Evolutionary conservation across 108 stramenopile species (phyloP).

Genomic region (Cyclotella cryptica): DNA sequence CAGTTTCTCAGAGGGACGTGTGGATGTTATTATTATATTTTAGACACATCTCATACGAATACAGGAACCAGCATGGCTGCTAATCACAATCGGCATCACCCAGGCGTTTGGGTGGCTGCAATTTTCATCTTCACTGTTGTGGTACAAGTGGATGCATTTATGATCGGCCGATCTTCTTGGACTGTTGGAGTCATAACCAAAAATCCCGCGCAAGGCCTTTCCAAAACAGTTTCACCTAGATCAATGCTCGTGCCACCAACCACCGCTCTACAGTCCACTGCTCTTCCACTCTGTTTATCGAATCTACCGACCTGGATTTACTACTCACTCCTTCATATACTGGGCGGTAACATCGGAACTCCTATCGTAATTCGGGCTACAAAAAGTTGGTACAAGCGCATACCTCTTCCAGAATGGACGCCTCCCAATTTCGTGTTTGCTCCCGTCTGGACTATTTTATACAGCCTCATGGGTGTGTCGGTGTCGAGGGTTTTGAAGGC

Average conservation of each 20-base stretch:
- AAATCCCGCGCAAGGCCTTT: too few species aligned
- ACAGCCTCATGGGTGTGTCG: slow-evolving; percentile 66
- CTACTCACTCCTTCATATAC: slow-evolving; percentile 51
- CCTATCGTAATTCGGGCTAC: slow-evolving; percentile 62
- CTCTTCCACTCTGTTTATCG: not conserved
- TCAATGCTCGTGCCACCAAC: not conserved
- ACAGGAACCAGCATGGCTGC: too few species aligned
- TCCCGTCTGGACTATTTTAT: slow-evolving; percentile 74
- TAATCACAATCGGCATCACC: too few species aligned
- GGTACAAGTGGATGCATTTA: too few species aligned
- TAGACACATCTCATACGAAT: too few species aligned
- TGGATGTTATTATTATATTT: too few species aligned
- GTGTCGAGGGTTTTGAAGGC: slow-evolving; percentile 39
- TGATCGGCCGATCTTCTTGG: too few species aligned
- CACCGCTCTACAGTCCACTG: not conserved
- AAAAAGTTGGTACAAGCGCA: slow-evolving; percentile 60
- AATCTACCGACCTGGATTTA: slow-evolving; percentile 26
- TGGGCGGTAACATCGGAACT: slow-evolving; percentile 53
- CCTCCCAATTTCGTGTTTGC: slow-evolving; percentile 72
- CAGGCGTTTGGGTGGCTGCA: too few species aligned
- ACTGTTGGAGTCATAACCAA: too few species aligned
- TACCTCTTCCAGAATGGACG: slow-evolving; percentile 63
- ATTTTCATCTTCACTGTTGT: too few species aligned
- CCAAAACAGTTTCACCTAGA: too few species aligned
- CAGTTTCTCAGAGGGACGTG: too few species aligned